Percentiles rank a stretch among this genome's conserved stretches.
phyloP scores from a whole-genome alignment of 2,329 filamentous ascomycete species.

The Trichoderma sp. region DNA sequence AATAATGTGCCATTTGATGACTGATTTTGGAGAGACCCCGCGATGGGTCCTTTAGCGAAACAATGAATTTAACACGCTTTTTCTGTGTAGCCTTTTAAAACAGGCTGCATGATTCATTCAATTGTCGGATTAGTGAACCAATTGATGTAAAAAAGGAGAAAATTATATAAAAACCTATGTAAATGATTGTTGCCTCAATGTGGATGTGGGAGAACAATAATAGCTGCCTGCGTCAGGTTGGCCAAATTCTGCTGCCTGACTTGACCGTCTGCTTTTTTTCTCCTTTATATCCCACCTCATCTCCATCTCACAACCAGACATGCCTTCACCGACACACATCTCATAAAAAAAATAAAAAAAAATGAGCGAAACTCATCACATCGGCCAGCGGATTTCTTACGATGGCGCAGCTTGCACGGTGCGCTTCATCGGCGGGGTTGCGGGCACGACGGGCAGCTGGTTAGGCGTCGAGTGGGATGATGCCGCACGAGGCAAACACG shows the following conservation, averaged over 20 bases:
- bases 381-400: slow-evolving; percentile 80
- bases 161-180: background rate
- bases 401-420: slow-evolving; percentile 78
- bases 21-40: background rate
- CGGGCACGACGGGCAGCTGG: slow-evolving; percentile 77
- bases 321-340: background rate
- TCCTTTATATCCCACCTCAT: background rate
- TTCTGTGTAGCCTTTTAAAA: background rate
- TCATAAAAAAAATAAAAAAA: background rate
- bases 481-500: slow-evolving; percentile 80
- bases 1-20: slow-evolving; percentile 4
- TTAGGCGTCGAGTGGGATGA: slow-evolving; percentile 98
- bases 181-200: background rate
- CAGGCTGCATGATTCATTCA: background rate
- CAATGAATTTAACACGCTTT: background rate
- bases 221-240: background rate
- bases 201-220: background rate
- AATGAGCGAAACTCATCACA: slow-evolving; percentile 46
- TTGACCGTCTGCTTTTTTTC: background rate
- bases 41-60: background rate
- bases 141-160: background rate
- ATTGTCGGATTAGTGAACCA: background rate
- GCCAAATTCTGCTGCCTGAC: slow-evolving; percentile 28
- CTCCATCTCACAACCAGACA: background rate
- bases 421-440: slow-evolving; percentile 76